Percentiles rank a stretch among this genome's conserved stretches.
Evolutionary conservation across 257 asterid genomes (phyloP).

Genomic region (Rubia yunnanensis): DNA sequence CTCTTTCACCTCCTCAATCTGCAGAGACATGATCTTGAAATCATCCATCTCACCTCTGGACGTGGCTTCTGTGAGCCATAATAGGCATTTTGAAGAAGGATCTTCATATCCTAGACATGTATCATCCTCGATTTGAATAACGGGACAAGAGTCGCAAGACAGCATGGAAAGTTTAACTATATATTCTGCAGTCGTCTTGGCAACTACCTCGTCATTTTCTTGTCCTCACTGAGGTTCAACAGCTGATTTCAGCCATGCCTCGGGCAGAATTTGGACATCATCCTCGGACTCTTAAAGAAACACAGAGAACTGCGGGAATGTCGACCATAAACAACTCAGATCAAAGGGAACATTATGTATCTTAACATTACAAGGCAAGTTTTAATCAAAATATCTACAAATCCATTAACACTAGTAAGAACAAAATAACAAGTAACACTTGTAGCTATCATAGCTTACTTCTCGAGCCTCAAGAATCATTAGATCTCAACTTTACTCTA

Average conservation of each 20-base stretch:
- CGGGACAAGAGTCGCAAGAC: conserved; percentile 30
- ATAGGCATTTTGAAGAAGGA: conserved; percentile 37
- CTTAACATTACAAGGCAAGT: too few relatives aligned
- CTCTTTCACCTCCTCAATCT: conserved; percentile 47
- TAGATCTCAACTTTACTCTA: too few relatives aligned
- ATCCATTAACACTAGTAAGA: too few relatives aligned
- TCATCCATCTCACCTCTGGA: conserved; percentile 53
- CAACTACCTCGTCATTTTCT: conserved; percentile 35
- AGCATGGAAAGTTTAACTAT: conserved; percentile 49
- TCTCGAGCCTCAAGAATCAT: too few relatives aligned
- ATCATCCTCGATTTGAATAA: conserved; percentile 12
- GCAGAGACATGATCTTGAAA: conserved; percentile 77
- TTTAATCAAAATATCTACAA: too few relatives aligned
- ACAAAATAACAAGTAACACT: too few relatives aligned
- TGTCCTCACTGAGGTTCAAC: conserved; percentile 27
- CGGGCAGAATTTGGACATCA: conserved; percentile 21
- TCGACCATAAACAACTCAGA: too few relatives aligned
- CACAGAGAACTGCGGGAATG: too few relatives aligned
- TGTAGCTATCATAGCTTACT: too few relatives aligned
- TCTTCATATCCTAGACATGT: conserved; percentile 22
- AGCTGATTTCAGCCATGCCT: conserved; percentile 17
- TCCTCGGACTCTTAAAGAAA: conserved; percentile 48
- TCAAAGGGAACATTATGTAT: too few relatives aligned
- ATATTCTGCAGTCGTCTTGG: conserved; percentile 55
- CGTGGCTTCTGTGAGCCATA: conserved; percentile 53